These are phyloP conservation scores for Madurella fahalii DNA, from an alignment of 2,329 filamentous ascomycete species.

Conservation along the genomic window DNA sequence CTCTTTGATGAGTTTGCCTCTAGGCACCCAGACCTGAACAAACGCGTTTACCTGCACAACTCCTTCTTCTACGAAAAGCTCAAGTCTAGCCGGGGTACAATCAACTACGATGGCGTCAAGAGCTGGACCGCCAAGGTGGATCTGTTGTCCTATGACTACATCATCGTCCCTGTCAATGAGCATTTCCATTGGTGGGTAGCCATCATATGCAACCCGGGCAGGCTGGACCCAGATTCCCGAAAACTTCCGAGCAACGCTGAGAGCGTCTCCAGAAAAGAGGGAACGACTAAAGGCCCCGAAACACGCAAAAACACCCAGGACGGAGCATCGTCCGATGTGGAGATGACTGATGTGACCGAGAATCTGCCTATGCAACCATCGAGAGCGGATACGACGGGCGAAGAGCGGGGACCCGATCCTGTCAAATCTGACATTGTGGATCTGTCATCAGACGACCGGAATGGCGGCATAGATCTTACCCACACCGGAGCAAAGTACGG, in stretches of 20 bases:
- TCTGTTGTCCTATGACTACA: conserved; percentile 79
- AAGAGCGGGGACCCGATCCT: neutral
- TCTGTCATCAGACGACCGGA: conserved; percentile 11
- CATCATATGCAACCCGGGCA: conserved; percentile 85
- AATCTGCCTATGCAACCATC: neutral
- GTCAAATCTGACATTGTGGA: conserved; percentile 16
- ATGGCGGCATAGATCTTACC: neutral
- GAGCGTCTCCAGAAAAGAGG: neutral
- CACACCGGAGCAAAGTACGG: conserved; percentile 13
- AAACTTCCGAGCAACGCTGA: neutral
- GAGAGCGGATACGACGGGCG: neutral
- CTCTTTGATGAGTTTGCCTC: conserved; percentile 59
- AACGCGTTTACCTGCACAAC: conserved; percentile 82
- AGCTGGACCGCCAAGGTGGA: conserved; percentile 86
- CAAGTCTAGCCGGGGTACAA: conserved; percentile 55
- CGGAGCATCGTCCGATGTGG: conserved; percentile 12
- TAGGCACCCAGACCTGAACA: conserved; percentile 50
- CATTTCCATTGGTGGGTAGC: conserved; percentile 87
- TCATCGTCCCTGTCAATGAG: conserved; percentile 90
- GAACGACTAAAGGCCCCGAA: neutral
- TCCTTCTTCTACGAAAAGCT: conserved; percentile 86
- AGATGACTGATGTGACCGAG: conserved; percentile 16
- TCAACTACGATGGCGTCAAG: conserved; percentile 82
- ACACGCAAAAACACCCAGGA: neutral
- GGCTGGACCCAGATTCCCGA: conserved; percentile 42